Evolutionary conservation across 805 yeast genomes (phyloP).

Genomic region (Suhomyces sp.): DNA sequence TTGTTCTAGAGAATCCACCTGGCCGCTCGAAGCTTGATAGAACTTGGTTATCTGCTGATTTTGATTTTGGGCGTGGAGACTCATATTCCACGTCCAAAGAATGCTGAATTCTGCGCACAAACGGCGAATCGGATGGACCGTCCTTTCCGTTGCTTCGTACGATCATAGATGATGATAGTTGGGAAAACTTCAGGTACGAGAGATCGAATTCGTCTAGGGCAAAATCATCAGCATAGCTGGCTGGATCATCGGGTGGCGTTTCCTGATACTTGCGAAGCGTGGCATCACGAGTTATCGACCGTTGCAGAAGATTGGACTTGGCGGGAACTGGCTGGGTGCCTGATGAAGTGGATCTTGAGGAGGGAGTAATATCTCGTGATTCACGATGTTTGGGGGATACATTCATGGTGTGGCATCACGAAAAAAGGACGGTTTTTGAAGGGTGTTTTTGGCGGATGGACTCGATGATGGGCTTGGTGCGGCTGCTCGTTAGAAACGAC

Average conservation of each 20-base stretch:
- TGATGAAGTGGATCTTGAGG: too few species aligned
- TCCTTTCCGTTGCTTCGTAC: conserved; percentile 9
- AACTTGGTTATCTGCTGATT: too few species aligned
- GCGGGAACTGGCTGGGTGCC: neutral
- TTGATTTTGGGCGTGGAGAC: conserved; percentile 1
- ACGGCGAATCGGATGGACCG: conserved; percentile 25
- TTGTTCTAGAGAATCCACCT: too few species aligned
- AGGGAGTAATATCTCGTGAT: too few species aligned
- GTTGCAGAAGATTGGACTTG: conserved; percentile 4
- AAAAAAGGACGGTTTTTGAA: too few species aligned
- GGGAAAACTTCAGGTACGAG: conserved; percentile 40
- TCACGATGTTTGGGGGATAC: too few species aligned
- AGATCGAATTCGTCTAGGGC: conserved; percentile 21
- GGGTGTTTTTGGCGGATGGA: too few species aligned
- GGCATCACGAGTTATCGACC: conserved; percentile 7
- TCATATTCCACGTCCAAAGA: conserved; percentile 2
- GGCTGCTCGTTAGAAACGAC: too few species aligned
- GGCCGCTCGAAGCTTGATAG: too few species aligned
- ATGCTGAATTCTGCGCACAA: conserved; percentile 12
- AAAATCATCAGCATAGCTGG: conserved; percentile 10
- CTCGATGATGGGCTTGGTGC: too few species aligned
- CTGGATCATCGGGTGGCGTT: conserved; percentile 11
- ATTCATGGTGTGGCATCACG: too few species aligned
- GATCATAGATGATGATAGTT: conserved; percentile 24
- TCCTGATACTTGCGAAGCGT: conserved; percentile 20